Conservation (phyloP, 2,329 filamentous ascomycete genomes). For the Ophiocordyceps camponoti-floridani region DNA sequence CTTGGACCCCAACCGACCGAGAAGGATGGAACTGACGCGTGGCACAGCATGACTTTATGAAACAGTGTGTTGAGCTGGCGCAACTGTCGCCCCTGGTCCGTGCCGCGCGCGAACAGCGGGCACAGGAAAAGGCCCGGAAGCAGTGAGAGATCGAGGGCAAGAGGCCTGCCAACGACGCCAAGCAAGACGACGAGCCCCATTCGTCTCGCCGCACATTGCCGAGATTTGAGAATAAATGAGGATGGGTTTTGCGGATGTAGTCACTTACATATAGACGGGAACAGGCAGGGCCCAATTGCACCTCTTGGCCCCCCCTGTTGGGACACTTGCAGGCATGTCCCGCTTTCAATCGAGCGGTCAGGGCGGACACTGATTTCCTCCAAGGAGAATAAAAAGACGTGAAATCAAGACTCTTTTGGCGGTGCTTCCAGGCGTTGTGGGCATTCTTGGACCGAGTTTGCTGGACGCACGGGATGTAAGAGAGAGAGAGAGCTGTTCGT, state of each 20-base stretch:
- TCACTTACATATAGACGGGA: background rate
- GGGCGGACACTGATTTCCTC: no score
- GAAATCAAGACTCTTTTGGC: no score
- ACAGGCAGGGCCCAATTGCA: no score
- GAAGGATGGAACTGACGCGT: conserved; percentile 5
- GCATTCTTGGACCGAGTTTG: no score
- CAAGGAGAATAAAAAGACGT: no score
- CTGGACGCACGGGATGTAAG: no score
- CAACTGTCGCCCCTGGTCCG: conserved; percentile 76
- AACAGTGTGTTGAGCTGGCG: conserved; percentile 50
- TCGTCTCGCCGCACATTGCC: background rate
- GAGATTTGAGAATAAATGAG: background rate
- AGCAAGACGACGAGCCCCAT: no score
- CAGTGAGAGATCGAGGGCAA: conserved; percentile 5
- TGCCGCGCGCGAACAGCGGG: conserved; percentile 68
- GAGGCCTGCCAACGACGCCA: background rate
- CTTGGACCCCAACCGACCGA: background rate
- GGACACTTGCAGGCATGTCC: no score
- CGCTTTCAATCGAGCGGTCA: no score
- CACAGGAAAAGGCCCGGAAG: conserved; percentile 67
- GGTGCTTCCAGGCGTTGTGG: no score
- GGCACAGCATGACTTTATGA: conserved; percentile 62
- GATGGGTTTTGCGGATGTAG: background rate
- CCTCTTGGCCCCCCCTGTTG: background rate
- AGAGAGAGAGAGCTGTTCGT: no score